Percentiles rank a stretch among this genome's conserved stretches.
These are phyloP conservation scores for Avena atlantica DNA, from an alignment of 176 grass and related monocot species.

Conservation along the genomic window DNA sequence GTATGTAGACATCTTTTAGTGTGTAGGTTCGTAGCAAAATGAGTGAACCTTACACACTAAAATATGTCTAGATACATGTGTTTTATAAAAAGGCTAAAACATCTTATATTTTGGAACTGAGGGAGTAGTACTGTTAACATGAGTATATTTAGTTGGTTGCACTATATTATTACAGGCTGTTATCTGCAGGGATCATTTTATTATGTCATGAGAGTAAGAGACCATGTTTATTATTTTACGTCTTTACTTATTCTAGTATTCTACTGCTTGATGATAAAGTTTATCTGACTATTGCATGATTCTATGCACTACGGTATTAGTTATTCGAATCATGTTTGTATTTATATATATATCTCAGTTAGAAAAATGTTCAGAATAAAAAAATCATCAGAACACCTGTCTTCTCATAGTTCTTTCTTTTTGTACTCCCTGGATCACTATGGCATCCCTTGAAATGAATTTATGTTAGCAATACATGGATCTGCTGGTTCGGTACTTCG, in stretches of 20 bases:
- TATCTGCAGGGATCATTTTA: conserved; percentile 23
- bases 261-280: conserved; percentile 3
- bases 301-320: conserved; percentile 20
- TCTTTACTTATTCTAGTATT: neutral
- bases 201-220: neutral
- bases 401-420: conserved; percentile 6
- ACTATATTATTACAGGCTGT: conserved; percentile 6
- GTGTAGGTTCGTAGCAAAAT: no score
- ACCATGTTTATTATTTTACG: neutral
- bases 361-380: conserved; percentile 7
- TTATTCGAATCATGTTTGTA: conserved; percentile 2
- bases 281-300: conserved; percentile 12
- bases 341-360: conserved; percentile 14
- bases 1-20: no score
- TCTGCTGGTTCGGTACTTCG: conserved; percentile 23
- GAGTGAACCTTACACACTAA: no score
- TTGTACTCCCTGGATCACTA: neutral
- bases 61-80: no score
- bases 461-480: neutral
- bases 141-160: neutral
- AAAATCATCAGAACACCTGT: neutral
- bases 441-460: conserved; percentile 18
- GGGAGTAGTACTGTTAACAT: conserved; percentile 2
- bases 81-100: no score
- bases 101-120: no score